Percentiles rank a stretch among this genome's conserved stretches.
These are phyloP conservation scores for Tympanopsis confertula DNA, from an alignment of 2,329 filamentous ascomycete species.

Conservation along the genomic window DNA sequence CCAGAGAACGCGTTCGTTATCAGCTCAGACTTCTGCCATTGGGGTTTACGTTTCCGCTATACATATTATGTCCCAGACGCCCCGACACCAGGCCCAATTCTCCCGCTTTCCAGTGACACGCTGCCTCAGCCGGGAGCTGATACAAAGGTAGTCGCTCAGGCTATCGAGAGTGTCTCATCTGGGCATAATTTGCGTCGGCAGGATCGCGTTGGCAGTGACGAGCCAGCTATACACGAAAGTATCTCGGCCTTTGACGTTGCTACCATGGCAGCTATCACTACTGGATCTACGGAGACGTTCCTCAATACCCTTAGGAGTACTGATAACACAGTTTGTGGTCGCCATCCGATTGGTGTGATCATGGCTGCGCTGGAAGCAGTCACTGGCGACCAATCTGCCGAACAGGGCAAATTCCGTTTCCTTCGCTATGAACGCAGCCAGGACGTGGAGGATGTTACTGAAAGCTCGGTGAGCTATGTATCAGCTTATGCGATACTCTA, in stretches of 20 bases:
- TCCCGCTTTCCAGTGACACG: not conserved
- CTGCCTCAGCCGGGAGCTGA: constrained; percentile 1
- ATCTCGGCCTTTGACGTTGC: not conserved
- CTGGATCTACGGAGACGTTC: not conserved
- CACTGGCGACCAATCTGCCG: not conserved
- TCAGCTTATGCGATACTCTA: not conserved
- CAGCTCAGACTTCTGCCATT: constrained; percentile 95
- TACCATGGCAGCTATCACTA: constrained; percentile 1
- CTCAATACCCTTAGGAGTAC: not conserved
- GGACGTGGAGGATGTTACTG: not conserved
- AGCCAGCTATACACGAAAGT: constrained; percentile 1
- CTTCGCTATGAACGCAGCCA: not conserved
- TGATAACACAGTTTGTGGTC: not conserved
- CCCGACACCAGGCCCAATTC: not conserved
- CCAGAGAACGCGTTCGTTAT: constrained; percentile 72
- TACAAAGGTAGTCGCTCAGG: not conserved
- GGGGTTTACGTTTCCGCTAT: constrained; percentile 77
- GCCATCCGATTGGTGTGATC: constrained; percentile 1
- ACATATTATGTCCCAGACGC: constrained; percentile 48
- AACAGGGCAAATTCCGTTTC: not conserved
- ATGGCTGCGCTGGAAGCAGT: not conserved
- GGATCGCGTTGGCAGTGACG: not conserved
- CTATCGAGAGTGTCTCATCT: not conserved
- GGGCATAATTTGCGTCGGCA: not conserved
- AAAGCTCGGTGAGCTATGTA: constrained; percentile 1